Conservation (phyloP, 192 early-diverging fungal genomes). For the Allomyces javanicus region DNA sequence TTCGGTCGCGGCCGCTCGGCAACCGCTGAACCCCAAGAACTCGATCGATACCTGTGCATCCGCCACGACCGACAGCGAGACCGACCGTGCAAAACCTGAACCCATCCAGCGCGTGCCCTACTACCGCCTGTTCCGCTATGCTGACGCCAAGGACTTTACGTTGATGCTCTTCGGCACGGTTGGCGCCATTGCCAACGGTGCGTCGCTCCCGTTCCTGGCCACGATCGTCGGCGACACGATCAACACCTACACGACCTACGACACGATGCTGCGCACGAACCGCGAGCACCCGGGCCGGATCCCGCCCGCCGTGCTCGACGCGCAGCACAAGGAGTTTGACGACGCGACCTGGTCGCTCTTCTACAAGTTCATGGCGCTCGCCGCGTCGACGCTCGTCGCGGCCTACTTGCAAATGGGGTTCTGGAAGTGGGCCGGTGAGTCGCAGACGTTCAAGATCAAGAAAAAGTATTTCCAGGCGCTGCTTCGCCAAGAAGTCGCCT, state of each 20-base stretch:
- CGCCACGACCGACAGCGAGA: too few species aligned
- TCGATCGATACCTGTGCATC: too few species aligned
- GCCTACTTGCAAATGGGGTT: background rate
- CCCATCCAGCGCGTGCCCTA: background rate
- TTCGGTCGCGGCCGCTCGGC: too few species aligned
- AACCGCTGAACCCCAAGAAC: too few species aligned
- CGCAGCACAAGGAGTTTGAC: constrained; percentile 5
- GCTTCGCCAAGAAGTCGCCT: constrained; percentile 21
- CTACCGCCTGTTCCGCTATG: constrained; percentile 9
- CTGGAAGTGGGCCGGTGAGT: constrained; percentile 14
- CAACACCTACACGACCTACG: constrained; percentile 4
- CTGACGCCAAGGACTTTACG: constrained; percentile 3
- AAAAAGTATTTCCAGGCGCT: constrained; percentile 14
- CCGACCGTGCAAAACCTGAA: too few species aligned
- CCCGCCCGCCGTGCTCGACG: background rate
- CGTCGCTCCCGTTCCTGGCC: constrained; percentile 14
- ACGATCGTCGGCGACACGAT: constrained; percentile 17
- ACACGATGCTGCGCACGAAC: constrained; percentile 3
- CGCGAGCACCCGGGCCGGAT: background rate
- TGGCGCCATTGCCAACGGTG: constrained; percentile 9
- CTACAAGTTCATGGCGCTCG: constrained; percentile 11
- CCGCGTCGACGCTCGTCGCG: constrained; percentile 2
- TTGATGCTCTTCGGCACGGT: constrained; percentile 9
- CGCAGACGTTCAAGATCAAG: constrained; percentile 9
- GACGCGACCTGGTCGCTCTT: constrained; percentile 1